Base-by-base conservation (phyloP, 1,284 basidiomycete species). In the Binderoboletus segoi region DNA sequence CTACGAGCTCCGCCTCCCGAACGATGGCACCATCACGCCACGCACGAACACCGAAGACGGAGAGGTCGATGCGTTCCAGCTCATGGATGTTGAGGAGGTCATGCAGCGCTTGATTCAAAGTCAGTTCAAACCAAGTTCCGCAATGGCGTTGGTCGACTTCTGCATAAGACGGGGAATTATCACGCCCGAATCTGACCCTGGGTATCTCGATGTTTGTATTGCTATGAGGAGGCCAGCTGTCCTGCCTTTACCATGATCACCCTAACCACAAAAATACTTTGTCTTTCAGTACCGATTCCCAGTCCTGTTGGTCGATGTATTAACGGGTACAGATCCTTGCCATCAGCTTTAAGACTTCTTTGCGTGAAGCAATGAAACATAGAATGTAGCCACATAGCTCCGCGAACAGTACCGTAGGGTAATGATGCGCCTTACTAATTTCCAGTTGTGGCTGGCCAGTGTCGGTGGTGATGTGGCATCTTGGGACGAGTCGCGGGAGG, bases 51-150 rank as follows among this genome's bases (percentile, higher is more conserved):
- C 61, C 65, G 64, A 75, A 61, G 68, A 79, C 59, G 68, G 76
- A 33, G 72, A 81, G 71, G 73, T 82, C 52, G 70, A 81, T 66
- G 63, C 65, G 8, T 78, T 79, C 52, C 67, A 70, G 53, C 55
- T 79, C 33, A 70, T 79, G 63, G 69, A 69, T 24, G 59, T 68
- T 0, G 63, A 71, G n/a, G 63, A 64, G 23, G 72, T 79, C 20
- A 65, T 82, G 50, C 63, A 72, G 3, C 72, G 71, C 20, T 64
- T 84, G 8, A 61, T 77, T 6, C 65, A 67, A 6, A 73, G 74
- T 26, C 66, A 73, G 52, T 84, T 83, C 73, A 84, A 84, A 62
- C 75, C 81, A 10, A 83, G 81, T 60, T 83, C 80, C 56, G 82
- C 79, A 8, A 66, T 83, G 58, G 79, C 80, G 7, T 69, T 83